Percentiles rank a stretch among this genome's conserved stretches.
Evolutionary conservation across 73 alveolate species (phyloP).

Genomic region (Paramecium bursaria): DNA sequence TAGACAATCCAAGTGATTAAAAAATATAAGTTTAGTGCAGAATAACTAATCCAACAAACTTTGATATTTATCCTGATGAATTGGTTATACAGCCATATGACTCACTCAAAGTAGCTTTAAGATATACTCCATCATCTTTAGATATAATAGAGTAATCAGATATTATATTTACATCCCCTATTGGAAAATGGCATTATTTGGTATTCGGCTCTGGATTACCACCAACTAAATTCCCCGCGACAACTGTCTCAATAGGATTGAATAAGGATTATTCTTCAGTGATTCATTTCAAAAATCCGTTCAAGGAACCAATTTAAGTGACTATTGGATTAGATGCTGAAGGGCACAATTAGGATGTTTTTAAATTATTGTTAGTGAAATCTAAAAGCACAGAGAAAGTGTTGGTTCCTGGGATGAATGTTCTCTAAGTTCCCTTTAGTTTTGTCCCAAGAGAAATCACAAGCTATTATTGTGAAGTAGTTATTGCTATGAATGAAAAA

Average conservation of each 20-base stretch:
- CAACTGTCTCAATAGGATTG: constrained; percentile 92
- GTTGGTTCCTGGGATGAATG: constrained; percentile 93
- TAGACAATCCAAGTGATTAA: constrained; percentile 96
- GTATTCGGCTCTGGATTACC: constrained; percentile 96
- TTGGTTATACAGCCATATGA: constrained; percentile 88
- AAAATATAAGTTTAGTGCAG: constrained; percentile 87
- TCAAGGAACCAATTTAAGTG: constrained; percentile 91
- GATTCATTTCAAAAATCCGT: constrained; percentile 96
- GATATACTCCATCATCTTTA: constrained; percentile 92
- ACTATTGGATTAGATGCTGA: constrained; percentile 77
- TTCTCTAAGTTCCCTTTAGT: constrained; percentile 85
- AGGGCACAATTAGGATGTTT: constrained; percentile 84
- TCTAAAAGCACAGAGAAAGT: constrained; percentile 88
- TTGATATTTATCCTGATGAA: constrained; percentile 96
- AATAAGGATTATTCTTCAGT: constrained; percentile 95
- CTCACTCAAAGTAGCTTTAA: constrained; percentile 82
- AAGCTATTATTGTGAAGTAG: constrained; percentile 95
- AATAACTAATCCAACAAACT: constrained; percentile 90
- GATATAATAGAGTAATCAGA: constrained; percentile 88
- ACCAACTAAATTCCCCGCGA: constrained; percentile 97
- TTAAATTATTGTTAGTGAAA: constrained; percentile 85
- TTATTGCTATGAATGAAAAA: constrained; percentile 80
- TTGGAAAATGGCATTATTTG: constrained; percentile 97
- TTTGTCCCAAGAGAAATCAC: constrained; percentile 90
- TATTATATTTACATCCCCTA: constrained; percentile 83